A percentile compares a stretch with the other conserved stretches of the same genome.
These are phyloP conservation scores for Suillus weaverae DNA, from an alignment of 768 basidiomycete species.

Conservation along the genomic window DNA sequence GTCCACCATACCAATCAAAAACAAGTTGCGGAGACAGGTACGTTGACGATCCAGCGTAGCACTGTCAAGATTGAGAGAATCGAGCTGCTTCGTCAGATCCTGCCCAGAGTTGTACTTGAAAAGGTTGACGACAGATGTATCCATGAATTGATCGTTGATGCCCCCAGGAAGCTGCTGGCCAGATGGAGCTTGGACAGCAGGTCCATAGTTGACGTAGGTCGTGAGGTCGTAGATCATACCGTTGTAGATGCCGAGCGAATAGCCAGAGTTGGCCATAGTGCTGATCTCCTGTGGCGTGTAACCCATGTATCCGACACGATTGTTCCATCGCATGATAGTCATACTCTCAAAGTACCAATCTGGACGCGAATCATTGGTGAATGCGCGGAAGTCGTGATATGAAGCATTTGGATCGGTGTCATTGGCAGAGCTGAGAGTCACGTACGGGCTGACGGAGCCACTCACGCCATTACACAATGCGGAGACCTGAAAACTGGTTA, in stretches of 20 bases:
- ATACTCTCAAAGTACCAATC: slow-evolving; percentile 99
- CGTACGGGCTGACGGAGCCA: slow-evolving; percentile 82
- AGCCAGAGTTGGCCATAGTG: slow-evolving; percentile 61
- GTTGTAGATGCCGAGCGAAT: slow-evolving; percentile 83
- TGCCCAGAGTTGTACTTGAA: slow-evolving; percentile 74
- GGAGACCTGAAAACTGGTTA: slow-evolving; percentile 56
- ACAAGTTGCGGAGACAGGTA: slow-evolving; percentile 90
- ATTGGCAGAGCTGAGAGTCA: slow-evolving; percentile 76
- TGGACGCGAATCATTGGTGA: slow-evolving; percentile 84
- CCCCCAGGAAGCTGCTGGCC: slow-evolving; percentile 44
- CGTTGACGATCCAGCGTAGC: slow-evolving; percentile 70
- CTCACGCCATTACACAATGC: slow-evolving; percentile 88
- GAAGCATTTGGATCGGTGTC: slow-evolving; percentile 69
- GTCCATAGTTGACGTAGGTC: slow-evolving; percentile 71
- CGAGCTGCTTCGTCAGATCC: slow-evolving; percentile 78
- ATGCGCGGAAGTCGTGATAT: slow-evolving; percentile 96
- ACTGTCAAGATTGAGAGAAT: slow-evolving; percentile 59
- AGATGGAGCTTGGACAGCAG: slow-evolving; percentile 49
- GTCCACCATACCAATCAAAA: slow-evolving; percentile 89
- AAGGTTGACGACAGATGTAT: slow-evolving; percentile 62
- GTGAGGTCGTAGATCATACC: slow-evolving; percentile 86
- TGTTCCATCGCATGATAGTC: slow-evolving; percentile 89
- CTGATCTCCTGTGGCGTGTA: slow-evolving; percentile 75
- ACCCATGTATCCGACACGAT: slow-evolving; percentile 86
- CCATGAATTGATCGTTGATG: slow-evolving; percentile 67